These are phyloP conservation scores for Fraxinus paxiana DNA, from an alignment of 305 asterid species.

Conservation along the genomic window DNA sequence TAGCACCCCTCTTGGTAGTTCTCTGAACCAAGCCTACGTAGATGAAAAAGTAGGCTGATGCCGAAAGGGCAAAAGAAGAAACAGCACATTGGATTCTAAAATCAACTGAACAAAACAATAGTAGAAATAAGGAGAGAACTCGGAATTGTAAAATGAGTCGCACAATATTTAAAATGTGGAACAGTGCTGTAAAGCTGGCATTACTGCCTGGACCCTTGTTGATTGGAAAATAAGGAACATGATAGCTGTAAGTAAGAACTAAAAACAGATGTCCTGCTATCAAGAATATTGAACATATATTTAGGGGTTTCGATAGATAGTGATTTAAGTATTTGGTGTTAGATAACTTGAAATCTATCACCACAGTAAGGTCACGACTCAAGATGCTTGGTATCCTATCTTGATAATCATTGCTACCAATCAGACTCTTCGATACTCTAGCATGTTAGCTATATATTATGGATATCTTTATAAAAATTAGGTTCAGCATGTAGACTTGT, in stretches of 20 bases:
- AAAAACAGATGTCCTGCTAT: background rate
- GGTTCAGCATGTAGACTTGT: background rate
- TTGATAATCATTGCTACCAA: background rate
- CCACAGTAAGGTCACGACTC: background rate
- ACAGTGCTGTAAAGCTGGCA: background rate
- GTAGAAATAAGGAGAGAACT: background rate
- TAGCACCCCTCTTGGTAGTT: conserved; percentile 81
- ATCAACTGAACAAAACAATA: background rate
- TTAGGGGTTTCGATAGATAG: background rate
- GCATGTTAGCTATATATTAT: background rate
- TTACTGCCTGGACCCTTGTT: background rate
- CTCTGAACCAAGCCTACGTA: conserved; percentile 94
- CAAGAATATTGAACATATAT: background rate
- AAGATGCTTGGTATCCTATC: background rate
- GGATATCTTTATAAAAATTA: background rate
- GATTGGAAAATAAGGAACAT: background rate
- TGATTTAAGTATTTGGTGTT: background rate
- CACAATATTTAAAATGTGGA: background rate
- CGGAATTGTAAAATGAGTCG: background rate
- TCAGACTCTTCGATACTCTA: background rate
- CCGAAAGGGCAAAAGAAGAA: conserved; percentile 1
- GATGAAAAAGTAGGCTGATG: conserved; percentile 19
- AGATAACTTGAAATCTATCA: background rate
- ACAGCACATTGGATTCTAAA: background rate
- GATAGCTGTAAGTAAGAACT: background rate